phyloP scores from a whole-genome alignment of 176 grass and related monocot species.

The Triticum turgidum region DNA sequence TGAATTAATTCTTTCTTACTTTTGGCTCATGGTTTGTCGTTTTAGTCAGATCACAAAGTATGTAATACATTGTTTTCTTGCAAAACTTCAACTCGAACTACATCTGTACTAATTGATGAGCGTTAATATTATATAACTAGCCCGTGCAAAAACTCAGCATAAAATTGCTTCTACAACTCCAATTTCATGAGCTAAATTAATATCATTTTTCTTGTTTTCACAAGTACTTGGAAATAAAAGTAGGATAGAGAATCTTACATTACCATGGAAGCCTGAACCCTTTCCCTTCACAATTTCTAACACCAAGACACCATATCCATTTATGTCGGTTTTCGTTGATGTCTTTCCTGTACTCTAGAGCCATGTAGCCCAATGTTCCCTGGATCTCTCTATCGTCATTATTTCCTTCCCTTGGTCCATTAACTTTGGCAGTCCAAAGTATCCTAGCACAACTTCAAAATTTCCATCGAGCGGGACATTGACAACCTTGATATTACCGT shows the following conservation, averaged over 20 bases:
- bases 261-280: constrained; percentile 44
- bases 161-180: not conserved
- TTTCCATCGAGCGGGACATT: constrained; percentile 62
- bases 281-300: constrained; percentile 69
- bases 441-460: constrained; percentile 40
- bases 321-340: constrained; percentile 75
- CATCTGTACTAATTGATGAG: no score
- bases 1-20: no score
- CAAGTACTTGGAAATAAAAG: not conserved
- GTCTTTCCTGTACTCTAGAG: constrained; percentile 47
- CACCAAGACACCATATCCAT: constrained; percentile 63
- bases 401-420: constrained; percentile 55
- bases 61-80: no score
- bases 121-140: no score
- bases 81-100: no score
- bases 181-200: not conserved
- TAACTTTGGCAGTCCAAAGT: constrained; percentile 48
- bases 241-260: constrained; percentile 13
- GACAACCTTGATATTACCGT: constrained; percentile 70
- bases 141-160: not conserved
- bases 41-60: no score
- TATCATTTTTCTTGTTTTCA: not conserved
- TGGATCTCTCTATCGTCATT: constrained; percentile 47
- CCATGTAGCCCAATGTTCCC: constrained; percentile 72
- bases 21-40: no score